Percentiles rank a stretch among this genome's conserved stretches.
Conservation (phyloP, 169 alveolate species). For the Plasmodium knowlesi region DNA sequence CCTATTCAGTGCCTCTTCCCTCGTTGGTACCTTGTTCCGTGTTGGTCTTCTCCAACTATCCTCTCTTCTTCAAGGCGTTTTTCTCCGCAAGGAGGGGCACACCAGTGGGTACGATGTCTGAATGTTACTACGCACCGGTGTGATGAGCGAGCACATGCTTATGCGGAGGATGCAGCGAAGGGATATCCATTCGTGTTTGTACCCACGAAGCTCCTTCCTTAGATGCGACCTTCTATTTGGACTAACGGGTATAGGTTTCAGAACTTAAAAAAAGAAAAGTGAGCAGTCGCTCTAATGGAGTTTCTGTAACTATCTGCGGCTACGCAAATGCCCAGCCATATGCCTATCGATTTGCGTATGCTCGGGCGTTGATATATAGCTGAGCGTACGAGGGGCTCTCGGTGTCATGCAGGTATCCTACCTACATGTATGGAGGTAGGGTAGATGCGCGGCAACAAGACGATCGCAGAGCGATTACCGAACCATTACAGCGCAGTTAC, state of each 20-base stretch:
- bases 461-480: not conserved
- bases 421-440: not conserved
- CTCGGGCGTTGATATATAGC: not conserved
- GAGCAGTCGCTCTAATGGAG: not conserved
- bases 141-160: not conserved
- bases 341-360: too few species aligned
- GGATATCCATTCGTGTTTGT: not conserved
- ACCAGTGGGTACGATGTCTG: not conserved
- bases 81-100: not conserved
- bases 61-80: not conserved
- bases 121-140: not conserved
- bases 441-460: not conserved
- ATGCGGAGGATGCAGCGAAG: not conserved
- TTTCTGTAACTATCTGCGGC: not conserved
- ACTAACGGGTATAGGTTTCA: not conserved
- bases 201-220: not conserved
- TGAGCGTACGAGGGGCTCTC: not conserved
- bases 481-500: not conserved
- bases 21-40: not conserved
- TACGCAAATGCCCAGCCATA: too few species aligned
- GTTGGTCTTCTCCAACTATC: not conserved
- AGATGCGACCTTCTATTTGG: not conserved
- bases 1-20: not conserved
- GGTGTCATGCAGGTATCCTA: not conserved
- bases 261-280: not conserved